A percentile compares a stretch with the other conserved stretches of the same genome.
phyloP scores from a whole-genome alignment of 495 filamentous ascomycete species.

The Bathelium albidoporum region DNA sequence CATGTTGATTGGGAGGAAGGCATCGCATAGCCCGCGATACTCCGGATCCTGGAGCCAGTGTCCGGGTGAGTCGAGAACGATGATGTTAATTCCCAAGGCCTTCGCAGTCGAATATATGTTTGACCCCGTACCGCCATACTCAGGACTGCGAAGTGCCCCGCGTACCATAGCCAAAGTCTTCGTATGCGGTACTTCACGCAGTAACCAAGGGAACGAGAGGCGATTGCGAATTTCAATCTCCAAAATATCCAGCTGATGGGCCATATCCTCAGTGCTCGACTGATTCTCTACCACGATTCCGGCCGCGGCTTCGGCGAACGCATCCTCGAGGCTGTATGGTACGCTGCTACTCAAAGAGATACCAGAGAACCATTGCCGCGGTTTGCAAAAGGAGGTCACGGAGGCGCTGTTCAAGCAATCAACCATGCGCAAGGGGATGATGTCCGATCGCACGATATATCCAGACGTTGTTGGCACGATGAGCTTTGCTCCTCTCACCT shows the following conservation, averaged over 20 bases:
- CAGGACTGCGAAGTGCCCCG: not conserved
- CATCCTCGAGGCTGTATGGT: not conserved
- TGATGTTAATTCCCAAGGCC: not conserved
- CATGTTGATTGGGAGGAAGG: no score
- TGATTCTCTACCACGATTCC: not conserved
- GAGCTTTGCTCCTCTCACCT: no score
- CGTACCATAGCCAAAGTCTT: not conserved
- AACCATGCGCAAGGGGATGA: not conserved
- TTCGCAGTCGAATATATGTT: not conserved
- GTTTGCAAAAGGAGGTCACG: not conserved
- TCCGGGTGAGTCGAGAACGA: not conserved
- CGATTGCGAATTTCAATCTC: not conserved
- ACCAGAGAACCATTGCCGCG: not conserved
- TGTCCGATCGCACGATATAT: not conserved
- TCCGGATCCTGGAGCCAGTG: not conserved
- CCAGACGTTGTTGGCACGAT: not conserved
- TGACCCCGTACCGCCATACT: not conserved
- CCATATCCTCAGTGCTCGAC: not conserved
- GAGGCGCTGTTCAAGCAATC: not conserved
- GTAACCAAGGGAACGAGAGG: not conserved
- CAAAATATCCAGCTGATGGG: not conserved
- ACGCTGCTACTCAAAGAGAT: not conserved
- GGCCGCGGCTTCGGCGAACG: not conserved
- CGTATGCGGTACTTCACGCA: not conserved
- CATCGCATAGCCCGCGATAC: not conserved